Evolutionary conservation across 1,284 basidiomycete species (phyloP).

Genomic region (Apiotrichum veenhuisii): DNA sequence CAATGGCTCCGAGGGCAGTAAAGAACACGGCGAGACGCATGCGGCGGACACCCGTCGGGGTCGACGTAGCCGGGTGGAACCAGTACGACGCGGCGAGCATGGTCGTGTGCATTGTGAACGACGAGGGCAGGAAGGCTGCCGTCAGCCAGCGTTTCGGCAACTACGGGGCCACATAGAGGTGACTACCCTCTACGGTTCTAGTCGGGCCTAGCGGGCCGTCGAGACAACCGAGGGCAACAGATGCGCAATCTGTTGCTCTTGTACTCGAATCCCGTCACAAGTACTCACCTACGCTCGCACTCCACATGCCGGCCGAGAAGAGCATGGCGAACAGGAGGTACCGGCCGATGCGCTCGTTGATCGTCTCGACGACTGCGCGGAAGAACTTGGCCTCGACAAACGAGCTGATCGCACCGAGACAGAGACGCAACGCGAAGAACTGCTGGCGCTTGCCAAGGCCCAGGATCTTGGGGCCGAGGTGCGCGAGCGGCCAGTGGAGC

Average conservation of each 20-base stretch:
- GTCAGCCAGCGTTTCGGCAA: background rate
- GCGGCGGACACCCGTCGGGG: slow-evolving; percentile 56
- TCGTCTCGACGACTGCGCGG: slow-evolving; percentile 69
- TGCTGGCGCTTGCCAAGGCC: slow-evolving; percentile 46
- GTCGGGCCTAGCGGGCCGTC: background rate
- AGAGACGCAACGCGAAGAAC: slow-evolving; percentile 84
- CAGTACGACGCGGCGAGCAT: slow-evolving; percentile 75
- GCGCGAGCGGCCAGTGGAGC: slow-evolving; percentile 58
- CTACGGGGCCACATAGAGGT: background rate
- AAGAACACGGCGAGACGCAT: slow-evolving; percentile 59
- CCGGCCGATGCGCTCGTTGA: slow-evolving; percentile 84
- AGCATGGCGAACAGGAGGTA: slow-evolving; percentile 84
- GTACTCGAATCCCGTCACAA: background rate
- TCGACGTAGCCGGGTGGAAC: slow-evolving; percentile 64
- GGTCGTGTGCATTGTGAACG: slow-evolving; percentile 89
- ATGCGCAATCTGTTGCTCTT: too few relatives aligned
- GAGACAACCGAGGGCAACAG: too few relatives aligned
- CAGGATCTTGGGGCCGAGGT: slow-evolving; percentile 42
- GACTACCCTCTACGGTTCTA: background rate
- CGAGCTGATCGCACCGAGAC: slow-evolving; percentile 69
- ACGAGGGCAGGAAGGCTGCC: slow-evolving; percentile 87
- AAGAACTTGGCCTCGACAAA: slow-evolving; percentile 82
- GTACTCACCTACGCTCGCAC: slow-evolving; percentile 68
- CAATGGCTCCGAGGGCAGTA: slow-evolving; percentile 78
- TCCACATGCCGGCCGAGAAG: slow-evolving; percentile 90